Conservation (phyloP, 257 asterid genomes). For the Gardenia jasminoides region DNA sequence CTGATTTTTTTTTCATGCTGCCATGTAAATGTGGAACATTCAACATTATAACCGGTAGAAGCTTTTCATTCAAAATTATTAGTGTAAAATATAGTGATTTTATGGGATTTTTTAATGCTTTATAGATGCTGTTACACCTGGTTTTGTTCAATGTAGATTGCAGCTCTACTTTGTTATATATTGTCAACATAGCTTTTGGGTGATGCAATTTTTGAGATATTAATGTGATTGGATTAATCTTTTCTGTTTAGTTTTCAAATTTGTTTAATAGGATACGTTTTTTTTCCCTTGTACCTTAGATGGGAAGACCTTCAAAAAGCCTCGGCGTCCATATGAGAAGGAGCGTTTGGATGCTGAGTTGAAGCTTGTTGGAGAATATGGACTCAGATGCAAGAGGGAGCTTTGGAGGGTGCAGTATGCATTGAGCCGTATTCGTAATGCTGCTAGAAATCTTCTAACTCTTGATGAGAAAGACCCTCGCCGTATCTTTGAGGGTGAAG, state of each 20-base stretch:
- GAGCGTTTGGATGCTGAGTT: slow-evolving; percentile 70
- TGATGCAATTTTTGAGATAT: not conserved
- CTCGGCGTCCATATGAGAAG: slow-evolving; percentile 66
- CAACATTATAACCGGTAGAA: not conserved
- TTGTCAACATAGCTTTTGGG: not conserved
- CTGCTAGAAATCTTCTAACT: slow-evolving; percentile 55
- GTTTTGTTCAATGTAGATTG: not conserved
- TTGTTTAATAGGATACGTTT: not conserved
- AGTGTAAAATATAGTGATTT: not conserved
- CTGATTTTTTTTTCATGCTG: not conserved
- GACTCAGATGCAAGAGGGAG: slow-evolving; percentile 66
- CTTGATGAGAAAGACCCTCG: slow-evolving; percentile 69
- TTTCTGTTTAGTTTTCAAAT: not conserved
- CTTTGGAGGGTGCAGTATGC: slow-evolving; percentile 70
- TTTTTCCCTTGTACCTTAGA: slow-evolving; percentile 14
- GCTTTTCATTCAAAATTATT: not conserved
- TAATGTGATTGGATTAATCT: not conserved
- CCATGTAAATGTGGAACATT: not conserved
- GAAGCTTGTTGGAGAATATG: slow-evolving; percentile 69
- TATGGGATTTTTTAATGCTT: too few relatives aligned
- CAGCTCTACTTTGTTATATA: too few relatives aligned
- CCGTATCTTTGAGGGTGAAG: slow-evolving; percentile 72
- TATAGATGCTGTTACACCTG: not conserved
- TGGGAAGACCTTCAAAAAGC: slow-evolving; percentile 75
- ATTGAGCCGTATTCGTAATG: slow-evolving; percentile 61